Base-by-base conservation (phyloP, 768 basidiomycete genomes). In the Suillus tomentosus region DNA sequence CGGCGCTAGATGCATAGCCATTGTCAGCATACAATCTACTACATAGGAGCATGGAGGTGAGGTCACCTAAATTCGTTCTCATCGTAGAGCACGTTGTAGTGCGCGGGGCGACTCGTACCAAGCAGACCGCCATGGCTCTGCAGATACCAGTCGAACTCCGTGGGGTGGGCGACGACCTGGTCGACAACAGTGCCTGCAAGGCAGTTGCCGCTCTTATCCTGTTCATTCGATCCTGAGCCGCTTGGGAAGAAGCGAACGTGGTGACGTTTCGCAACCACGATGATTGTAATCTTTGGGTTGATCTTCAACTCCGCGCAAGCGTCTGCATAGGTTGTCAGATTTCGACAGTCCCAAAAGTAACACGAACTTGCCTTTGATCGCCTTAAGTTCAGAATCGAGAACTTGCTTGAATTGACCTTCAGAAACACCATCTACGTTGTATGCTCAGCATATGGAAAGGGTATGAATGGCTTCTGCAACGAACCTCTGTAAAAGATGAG, bases 101-200 rank as follows among this genome's bases (percentile, higher is more conserved):
- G 87, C 0, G 87, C 83, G 0, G 87, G 87, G 2, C 87, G 80
- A 64, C 89, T 91, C 0, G 91, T 94, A 9, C 92, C 92, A 1
- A 92, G 80, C 2, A 94, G 76, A 14, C 91, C 92, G 0, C 84
- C 90, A 63, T 94, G 92, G 60, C 87, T 89, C 69, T 87, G 87
- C 4, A 94, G 79, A 68, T 90, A 93, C 73, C 86, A 94, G 67
- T 94, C 92, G 43, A 88, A 87, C 61, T 91, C 89, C 0, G 84
- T 82, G 0, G 91, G 90, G 68, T 90, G 88, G 0, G 83, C 82
- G 50, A 92, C 85, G 5, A 85, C 87, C 2, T 79, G 79, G 69
- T 94, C 92, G 27, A 92, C 83, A 15, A 94, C 89, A 0, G 91
- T 91, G 9, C 92, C 92, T 0, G 92, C 90, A 1, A 82, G 84